phyloP scores from a whole-genome alignment of 495 filamentous ascomycete species.

The Penicillium lividum region DNA sequence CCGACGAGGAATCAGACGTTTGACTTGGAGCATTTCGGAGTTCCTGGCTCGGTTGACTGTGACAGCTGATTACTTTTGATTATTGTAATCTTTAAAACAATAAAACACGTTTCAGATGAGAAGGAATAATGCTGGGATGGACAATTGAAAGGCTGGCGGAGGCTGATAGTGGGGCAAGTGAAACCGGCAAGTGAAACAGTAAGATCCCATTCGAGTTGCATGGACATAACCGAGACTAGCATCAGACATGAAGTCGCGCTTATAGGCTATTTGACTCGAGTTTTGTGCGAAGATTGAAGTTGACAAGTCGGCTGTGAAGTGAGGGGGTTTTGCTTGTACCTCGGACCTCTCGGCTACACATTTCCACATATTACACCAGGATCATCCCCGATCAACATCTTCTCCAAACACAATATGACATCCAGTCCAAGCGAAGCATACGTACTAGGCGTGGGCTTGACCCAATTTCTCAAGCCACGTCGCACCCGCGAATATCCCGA shows the following conservation, averaged over 20 bases:
- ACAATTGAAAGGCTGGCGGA: neutral
- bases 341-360: constrained; percentile 2
- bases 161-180: neutral
- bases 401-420: neutral
- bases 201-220: neutral
- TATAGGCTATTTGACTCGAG: neutral
- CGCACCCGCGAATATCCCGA: constrained; percentile 28
- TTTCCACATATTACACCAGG: neutral
- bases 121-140: too few relatives aligned
- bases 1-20: neutral
- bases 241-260: neutral
- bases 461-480: constrained; percentile 27
- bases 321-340: neutral
- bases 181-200: neutral
- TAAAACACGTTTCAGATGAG: too few relatives aligned
- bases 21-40: neutral
- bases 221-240: too few relatives aligned
- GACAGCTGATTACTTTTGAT: neutral
- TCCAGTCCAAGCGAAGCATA: constrained; percentile 11
- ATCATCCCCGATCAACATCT: neutral
- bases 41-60: neutral
- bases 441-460: constrained; percentile 24
- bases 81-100: too few relatives aligned
- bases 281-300: neutral
- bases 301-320: neutral